Conservation (phyloP, 345 rosid genomes). For the Euphorbia pulcherrima region DNA sequence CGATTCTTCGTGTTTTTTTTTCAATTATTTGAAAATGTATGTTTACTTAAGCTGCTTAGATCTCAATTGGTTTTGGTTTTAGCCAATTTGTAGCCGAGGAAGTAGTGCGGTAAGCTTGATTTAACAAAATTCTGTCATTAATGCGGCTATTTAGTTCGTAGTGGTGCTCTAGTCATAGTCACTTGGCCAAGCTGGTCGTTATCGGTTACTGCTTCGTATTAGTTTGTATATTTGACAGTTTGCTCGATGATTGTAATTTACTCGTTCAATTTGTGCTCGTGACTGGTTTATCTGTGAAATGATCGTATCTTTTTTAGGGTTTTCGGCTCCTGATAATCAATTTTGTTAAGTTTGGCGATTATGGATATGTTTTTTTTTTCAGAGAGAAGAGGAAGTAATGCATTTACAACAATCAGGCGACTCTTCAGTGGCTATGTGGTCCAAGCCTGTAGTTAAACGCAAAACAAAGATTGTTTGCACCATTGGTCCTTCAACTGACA, state of each 20-base stretch:
- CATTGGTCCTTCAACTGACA: slow-evolving; percentile 89
- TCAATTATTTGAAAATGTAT: slow-evolving; percentile 1
- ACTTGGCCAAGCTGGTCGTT: neutral
- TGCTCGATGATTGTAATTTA: neutral
- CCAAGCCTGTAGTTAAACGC: slow-evolving; percentile 69
- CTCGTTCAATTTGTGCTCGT: neutral
- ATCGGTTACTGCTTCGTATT: neutral
- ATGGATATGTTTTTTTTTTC: slow-evolving; percentile 6
- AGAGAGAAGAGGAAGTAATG: slow-evolving; percentile 52
- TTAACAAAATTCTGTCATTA: neutral
- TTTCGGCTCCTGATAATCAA: neutral
- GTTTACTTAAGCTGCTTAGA: neutral
- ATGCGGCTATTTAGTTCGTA: neutral
- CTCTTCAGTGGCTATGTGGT: slow-evolving; percentile 68
- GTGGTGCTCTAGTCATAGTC: neutral
- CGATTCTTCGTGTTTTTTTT: neutral
- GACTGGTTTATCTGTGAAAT: neutral
- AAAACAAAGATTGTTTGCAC: slow-evolving; percentile 99
- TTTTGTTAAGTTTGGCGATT: neutral
- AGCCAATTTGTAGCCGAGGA: neutral
- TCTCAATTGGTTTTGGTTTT: neutral
- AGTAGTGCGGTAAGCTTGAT: neutral
- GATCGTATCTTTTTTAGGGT: neutral
- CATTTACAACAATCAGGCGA: slow-evolving; percentile 57
- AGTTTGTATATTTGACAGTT: neutral